These are phyloP conservation scores for Phaeosphaeriaceae sp. DNA, from an alignment of 2,329 filamentous ascomycete genomes.

Conservation along the genomic window DNA sequence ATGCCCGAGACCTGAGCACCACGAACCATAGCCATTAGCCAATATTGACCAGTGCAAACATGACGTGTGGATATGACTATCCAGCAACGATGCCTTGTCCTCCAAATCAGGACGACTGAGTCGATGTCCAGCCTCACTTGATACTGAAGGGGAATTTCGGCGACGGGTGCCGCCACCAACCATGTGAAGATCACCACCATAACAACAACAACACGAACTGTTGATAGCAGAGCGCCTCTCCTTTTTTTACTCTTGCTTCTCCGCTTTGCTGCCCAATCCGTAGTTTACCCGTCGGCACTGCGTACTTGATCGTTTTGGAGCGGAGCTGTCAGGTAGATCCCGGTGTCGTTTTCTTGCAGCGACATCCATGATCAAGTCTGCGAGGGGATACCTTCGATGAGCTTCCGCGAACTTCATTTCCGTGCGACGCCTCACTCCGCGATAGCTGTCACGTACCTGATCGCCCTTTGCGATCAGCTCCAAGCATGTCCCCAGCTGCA, in stretches of 20 bases:
- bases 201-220: not conserved
- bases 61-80: not conserved
- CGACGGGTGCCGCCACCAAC: not conserved
- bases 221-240: not conserved
- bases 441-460: constrained; percentile 1
- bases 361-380: not conserved
- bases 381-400: not conserved
- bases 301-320: constrained; percentile 1
- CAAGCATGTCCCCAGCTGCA: constrained; percentile 1
- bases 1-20: not conserved
- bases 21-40: not conserved
- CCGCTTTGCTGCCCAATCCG: constrained; percentile 1
- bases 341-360: not conserved
- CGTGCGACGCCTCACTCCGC: not conserved
- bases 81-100: not conserved
- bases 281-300: not conserved
- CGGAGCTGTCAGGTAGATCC: constrained; percentile 1
- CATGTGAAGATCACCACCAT: not conserved
- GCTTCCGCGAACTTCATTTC: constrained; percentile 2
- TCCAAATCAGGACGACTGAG: not conserved
- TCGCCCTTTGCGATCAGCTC: not conserved
- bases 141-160: not conserved
- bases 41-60: not conserved
- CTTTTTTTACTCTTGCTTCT: not conserved
- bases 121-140: not conserved